Conservation (phyloP, 2,329 filamentous ascomycete species). For the Apiospora koreana region DNA sequence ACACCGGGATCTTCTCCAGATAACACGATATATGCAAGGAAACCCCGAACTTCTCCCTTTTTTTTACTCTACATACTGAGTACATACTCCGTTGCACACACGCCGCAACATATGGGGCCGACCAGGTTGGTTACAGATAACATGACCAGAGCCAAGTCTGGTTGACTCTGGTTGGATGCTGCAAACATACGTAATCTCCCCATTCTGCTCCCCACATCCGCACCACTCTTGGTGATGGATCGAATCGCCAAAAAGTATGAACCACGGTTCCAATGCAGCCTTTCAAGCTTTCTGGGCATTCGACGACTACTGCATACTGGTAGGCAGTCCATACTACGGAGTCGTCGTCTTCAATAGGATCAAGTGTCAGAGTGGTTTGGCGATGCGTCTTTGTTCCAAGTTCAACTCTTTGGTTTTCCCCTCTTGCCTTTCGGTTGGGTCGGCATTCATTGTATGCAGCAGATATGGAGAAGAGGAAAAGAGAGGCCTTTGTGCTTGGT, state of each 20-base stretch:
- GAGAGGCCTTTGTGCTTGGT: neutral
- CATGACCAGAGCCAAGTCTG: neutral
- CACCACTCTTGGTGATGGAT: conserved; percentile 2
- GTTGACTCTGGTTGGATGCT: too few species aligned
- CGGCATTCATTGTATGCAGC: neutral
- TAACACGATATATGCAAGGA: neutral
- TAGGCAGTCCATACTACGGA: neutral
- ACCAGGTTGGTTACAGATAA: neutral
- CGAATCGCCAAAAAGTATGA: neutral
- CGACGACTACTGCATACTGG: too few species aligned
- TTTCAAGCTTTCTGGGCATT: conserved; percentile 6
- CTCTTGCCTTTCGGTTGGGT: neutral
- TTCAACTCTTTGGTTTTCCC: neutral
- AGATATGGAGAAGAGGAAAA: too few species aligned
- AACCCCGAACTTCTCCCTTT: neutral
- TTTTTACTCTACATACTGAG: too few species aligned
- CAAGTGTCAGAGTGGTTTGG: neutral
- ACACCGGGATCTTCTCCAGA: neutral
- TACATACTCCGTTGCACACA: too few species aligned
- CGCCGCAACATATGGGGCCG: neutral
- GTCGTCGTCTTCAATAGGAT: too few species aligned
- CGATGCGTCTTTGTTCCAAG: neutral
- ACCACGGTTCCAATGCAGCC: neutral
- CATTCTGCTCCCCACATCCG: neutral
- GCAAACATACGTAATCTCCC: conserved; percentile 8